Evolutionary conservation across 495 filamentous ascomycete genomes (phyloP).

Genomic region (Penicillium manginii): DNA sequence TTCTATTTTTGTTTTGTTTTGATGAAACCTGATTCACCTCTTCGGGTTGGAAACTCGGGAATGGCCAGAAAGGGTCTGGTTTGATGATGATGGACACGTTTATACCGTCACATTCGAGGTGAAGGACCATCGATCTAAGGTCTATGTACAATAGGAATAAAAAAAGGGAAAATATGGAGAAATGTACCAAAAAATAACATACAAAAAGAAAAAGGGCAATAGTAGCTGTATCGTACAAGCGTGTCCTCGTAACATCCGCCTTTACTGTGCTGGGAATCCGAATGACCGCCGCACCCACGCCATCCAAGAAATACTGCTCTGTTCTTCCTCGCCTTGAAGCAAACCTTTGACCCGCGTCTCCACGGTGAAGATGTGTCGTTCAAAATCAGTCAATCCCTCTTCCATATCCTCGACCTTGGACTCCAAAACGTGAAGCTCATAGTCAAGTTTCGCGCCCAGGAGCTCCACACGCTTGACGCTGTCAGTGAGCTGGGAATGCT

Average conservation of each 20-base stretch:
- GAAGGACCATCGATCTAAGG: conserved; percentile 23
- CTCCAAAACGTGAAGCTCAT: conserved; percentile 81
- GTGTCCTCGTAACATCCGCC: background rate
- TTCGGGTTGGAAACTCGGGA: conserved; percentile 9
- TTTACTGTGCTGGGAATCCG: conserved; percentile 30
- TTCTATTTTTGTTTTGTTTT: conserved; percentile 13
- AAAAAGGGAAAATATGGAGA: conserved; percentile 9
- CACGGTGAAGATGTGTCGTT: conserved; percentile 75
- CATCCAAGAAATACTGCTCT: conserved; percentile 63
- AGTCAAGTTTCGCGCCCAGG: conserved; percentile 86
- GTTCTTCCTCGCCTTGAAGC: conserved; percentile 63
- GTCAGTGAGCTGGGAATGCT: conserved; percentile 70
- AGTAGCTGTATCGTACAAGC: conserved; percentile 26
- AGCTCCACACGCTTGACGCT: conserved; percentile 80
- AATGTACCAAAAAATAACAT: conserved; percentile 21
- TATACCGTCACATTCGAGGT: conserved; percentile 29
- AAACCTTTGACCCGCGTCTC: conserved; percentile 75
- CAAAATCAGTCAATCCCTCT: conserved; percentile 78
- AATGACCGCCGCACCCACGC: conserved; percentile 49
- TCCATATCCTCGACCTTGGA: conserved; percentile 89
- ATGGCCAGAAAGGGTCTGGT: conserved; percentile 10
- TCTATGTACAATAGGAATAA: conserved; percentile 38
- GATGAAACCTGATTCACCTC: conserved; percentile 4
- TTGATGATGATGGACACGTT: conserved; percentile 22
- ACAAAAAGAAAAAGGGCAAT: conserved; percentile 4